phyloP scores from a whole-genome alignment of 192 early-diverging fungal species.

The Mortierella claussenii region DNA sequence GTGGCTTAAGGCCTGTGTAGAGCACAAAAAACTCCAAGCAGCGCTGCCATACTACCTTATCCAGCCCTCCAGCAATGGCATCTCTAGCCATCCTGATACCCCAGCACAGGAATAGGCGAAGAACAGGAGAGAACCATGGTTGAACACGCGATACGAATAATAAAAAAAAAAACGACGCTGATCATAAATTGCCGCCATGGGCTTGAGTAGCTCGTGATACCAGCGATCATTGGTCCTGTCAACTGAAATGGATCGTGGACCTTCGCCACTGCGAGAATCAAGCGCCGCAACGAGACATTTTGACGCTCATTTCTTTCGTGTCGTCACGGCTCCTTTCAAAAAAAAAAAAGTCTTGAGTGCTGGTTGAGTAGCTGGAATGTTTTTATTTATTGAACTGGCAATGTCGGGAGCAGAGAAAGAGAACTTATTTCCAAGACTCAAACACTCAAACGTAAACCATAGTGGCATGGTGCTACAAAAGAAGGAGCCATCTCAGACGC shows the following conservation, averaged over 20 bases:
- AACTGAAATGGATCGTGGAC: neutral
- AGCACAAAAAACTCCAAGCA: slow-evolving; percentile 88
- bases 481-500: too few relatives aligned
- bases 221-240: neutral
- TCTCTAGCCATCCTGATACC: slow-evolving; percentile 34
- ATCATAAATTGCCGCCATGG: neutral
- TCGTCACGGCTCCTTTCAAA: neutral
- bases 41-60: slow-evolving; percentile 69
- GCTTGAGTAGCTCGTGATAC: neutral
- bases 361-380: too few relatives aligned
- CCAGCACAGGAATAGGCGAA: slow-evolving; percentile 9
- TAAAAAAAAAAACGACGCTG: neutral
- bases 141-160: too few relatives aligned
- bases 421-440: too few relatives aligned
- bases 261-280: neutral
- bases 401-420: too few relatives aligned
- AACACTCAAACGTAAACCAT: too few relatives aligned
- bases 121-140: too few relatives aligned
- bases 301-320: too few relatives aligned
- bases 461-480: too few relatives aligned
- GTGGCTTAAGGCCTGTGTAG: slow-evolving; percentile 93
- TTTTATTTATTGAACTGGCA: too few relatives aligned
- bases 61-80: slow-evolving; percentile 45
- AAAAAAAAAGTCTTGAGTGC: too few relatives aligned
- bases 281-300: too few relatives aligned